phyloP scores from a whole-genome alignment of 179 eudicot genomes.

The Silene noctiflora region DNA sequence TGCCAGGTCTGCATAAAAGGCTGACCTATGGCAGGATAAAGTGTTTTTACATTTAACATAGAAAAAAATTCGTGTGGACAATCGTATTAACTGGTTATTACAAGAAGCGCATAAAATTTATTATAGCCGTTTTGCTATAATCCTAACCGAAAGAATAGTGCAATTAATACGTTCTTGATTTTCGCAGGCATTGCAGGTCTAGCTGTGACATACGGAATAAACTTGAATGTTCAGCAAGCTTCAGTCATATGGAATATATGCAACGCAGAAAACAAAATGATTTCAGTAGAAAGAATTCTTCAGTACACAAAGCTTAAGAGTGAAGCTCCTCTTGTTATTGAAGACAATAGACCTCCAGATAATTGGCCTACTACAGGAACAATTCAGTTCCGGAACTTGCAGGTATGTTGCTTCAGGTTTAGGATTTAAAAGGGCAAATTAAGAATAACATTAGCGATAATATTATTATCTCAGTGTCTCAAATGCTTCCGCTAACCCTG shows the following conservation, averaged over 20 bases:
- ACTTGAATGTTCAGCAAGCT: conserved; percentile 74
- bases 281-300: conserved; percentile 86
- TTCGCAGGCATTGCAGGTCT: conserved; percentile 90
- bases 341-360: conserved; percentile 56
- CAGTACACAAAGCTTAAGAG: conserved; percentile 78
- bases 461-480: too few species aligned
- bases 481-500: too few species aligned
- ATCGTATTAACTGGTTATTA: too few species aligned
- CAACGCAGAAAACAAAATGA: conserved; percentile 90
- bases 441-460: not conserved
- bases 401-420: conserved; percentile 41
- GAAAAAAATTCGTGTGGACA: too few species aligned
- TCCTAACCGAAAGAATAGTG: not conserved
- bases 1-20: too few species aligned
- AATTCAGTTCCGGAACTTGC: conserved; percentile 62
- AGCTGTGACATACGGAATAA: conserved; percentile 88
- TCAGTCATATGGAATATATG: conserved; percentile 85
- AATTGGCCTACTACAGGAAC: conserved; percentile 83
- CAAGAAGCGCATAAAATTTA: too few species aligned
- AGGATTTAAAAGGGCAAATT: not conserved
- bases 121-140: too few species aligned
- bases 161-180: not conserved
- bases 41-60: not conserved
- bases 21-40: not conserved
- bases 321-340: conserved; percentile 73